Base-by-base conservation (phyloP, 306 rosid species). In the Spatholobus suberectus region DNA sequence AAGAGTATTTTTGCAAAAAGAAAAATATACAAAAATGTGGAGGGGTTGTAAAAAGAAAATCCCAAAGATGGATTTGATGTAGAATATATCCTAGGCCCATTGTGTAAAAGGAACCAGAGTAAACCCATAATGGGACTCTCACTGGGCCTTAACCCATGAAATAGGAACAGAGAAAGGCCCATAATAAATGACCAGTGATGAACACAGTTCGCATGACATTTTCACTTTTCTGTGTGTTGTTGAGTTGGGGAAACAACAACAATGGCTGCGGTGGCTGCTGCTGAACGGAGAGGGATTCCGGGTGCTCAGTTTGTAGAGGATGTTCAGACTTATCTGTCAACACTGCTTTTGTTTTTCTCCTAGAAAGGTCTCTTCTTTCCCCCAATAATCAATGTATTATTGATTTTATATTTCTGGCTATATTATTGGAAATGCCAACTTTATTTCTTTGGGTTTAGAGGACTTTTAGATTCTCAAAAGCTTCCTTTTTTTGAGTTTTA, bases 231-330 rank as follows among this genome's bases (percentile, higher is more conserved):
- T 6, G 41, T 12, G 52, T 23, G 43, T 10, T 37, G 41, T 37
- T 49, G 83, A 3, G 59, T 49, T 2, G 73, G 58, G 75, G 70
- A 57, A 52, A 76, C 6, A 62, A 11, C 62, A n/a, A 29, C 35
- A 68, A 88, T 90, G n/a, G 95, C 17, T 10, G 90, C 88, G 73
- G 82, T 90, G 15, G 41, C 82, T 7, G 85, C 90, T 27, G 66
- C 15, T 4, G 17, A 43, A 43, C 18, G 82, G 75, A 86, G 98
- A 88, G 92, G 94, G 80, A 90, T 44, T 89, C 93, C 92, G 0
- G 92, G 88, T 35, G 90, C 97, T 58, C 94, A 88, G 75, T 94
- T 90, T 76, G 93, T 89, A 6, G 95, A 87, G 27, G 92, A 90
- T 66, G 94, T 94, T 70, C 94, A 89, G 49, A 88, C 86, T 20